Evolutionary conservation across 1,284 basidiomycete genomes (phyloP).

Genomic region (Sphaerobolus stellatus): DNA sequence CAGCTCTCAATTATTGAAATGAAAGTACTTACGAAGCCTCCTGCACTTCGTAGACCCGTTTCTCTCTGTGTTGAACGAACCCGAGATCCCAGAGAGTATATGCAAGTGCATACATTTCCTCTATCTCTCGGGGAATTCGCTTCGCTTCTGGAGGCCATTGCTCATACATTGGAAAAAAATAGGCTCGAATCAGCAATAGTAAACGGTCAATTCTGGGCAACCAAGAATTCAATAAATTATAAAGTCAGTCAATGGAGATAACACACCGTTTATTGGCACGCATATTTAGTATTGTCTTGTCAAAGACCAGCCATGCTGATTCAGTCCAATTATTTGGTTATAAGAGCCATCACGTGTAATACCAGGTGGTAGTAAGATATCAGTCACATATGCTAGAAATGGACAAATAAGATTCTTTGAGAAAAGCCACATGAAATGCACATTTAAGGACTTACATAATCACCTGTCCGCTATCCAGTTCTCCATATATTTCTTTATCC

Average conservation of each 20-base stretch:
- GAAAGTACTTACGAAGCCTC: not conserved
- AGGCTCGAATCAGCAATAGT: not conserved
- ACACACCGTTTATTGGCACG: not conserved
- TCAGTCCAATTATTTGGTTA: not conserved
- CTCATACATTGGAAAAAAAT: not conserved
- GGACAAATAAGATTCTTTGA: not conserved
- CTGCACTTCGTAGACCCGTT: not conserved
- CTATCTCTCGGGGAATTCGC: not conserved
- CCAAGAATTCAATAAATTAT: not conserved
- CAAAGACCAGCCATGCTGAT: not conserved
- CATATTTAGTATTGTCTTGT: not conserved
- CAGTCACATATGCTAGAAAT: not conserved
- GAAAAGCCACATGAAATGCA: not conserved
- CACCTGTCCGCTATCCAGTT: not conserved
- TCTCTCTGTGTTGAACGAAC: not conserved
- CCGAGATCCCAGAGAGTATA: not conserved
- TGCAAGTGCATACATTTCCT: not conserved
- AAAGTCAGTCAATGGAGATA: not conserved
- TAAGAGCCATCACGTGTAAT: too few relatives aligned
- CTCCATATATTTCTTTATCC: not conserved
- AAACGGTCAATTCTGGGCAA: not conserved
- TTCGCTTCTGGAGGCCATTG: not conserved
- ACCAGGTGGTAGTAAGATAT: not conserved
- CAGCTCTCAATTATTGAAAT: too few relatives aligned
- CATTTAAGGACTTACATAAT: not conserved